Evolutionary conservation across 305 asterid species (phyloP), one percentile per base, ranked within the genome.

Genomic region (Fraxinus floribunda): DNA sequence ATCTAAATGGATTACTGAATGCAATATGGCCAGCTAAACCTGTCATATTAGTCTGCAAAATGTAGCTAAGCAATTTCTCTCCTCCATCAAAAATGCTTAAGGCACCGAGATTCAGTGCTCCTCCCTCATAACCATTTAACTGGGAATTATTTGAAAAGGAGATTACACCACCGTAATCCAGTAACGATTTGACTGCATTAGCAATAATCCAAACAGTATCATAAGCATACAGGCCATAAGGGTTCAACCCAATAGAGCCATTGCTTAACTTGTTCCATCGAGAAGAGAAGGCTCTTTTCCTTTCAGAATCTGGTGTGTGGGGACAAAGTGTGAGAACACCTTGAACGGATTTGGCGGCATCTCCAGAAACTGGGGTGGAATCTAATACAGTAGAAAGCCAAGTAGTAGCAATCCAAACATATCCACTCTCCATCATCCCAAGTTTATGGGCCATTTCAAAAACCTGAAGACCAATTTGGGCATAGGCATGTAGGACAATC

Each of bases 351-450:
- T 78, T 86, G 49, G 88, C 82, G 52, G 49, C 71, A 57, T 89
- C 76, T 10, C 77, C 81, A 74, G 89, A 44, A 81, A 82, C 66
- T 18, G 88, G 84, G 10, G 36, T 49, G 55, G 97, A 91, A 85
- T 95, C 98, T 49, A 94, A 77, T 4, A 87, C 90, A 8, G 94
- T 88, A 8, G 98, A 92, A 77, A 95, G 89, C 98, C 98, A 95
- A 84, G 92, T 35, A n/a, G 98, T 91, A 57, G 98, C 97, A 60
- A 95, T 90, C 98, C 98, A 95, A 44, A 94, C 98, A 79, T 94
- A 94, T n/a, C 92, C 98, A 73, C 75, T 83, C 24, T 77, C 88
- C 94, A 91, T 87, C 97, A 95, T 93, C 24, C 87, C 89, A 76
- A 89, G 95, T 32, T 87, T 84, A 66, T 78, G 81, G 18, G 97